These are phyloP conservation scores for Linderniella brevidens DNA, from an alignment of 257 asterid genomes.

Conservation along the genomic window DNA sequence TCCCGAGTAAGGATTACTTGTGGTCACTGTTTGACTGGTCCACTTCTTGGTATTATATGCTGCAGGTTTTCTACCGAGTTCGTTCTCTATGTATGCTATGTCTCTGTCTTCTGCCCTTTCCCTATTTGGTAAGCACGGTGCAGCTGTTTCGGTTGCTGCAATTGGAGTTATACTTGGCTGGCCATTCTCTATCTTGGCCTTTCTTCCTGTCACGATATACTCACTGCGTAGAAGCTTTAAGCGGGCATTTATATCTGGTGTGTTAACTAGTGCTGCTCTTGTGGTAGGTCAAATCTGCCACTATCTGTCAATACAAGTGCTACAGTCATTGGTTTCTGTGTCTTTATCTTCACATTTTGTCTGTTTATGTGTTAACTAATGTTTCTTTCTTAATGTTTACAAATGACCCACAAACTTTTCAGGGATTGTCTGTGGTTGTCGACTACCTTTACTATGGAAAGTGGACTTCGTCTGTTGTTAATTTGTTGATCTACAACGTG, in stretches of 20 bases:
- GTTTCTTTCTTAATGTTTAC: constrained; percentile 3
- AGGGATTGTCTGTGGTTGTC: constrained; percentile 63
- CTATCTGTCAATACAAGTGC: constrained; percentile 2
- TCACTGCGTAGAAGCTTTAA: constrained; percentile 49
- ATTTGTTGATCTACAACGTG: constrained; percentile 72
- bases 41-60: too few relatives aligned
- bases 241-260: constrained; percentile 52
- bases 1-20: too few relatives aligned
- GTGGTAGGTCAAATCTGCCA: constrained; percentile 36
- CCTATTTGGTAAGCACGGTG: constrained; percentile 80
- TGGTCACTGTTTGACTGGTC: too few relatives aligned
- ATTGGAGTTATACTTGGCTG: constrained; percentile 91
- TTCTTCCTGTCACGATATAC: constrained; percentile 80
- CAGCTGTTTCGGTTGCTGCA: constrained; percentile 79
- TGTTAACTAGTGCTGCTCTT: constrained; percentile 36
- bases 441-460: constrained; percentile 64
- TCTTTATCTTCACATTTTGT: background rate
- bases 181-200: constrained; percentile 93
- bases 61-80: constrained; percentile 95
- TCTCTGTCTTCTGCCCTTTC: constrained; percentile 85
- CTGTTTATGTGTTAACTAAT: constrained; percentile 7
- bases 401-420: constrained; percentile 17
- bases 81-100: constrained; percentile 93
- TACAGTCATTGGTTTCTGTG: background rate
- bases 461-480: constrained; percentile 93